Base-by-base conservation (phyloP, 1,284 basidiomycete species). In the Moniliella sp. region DNA sequence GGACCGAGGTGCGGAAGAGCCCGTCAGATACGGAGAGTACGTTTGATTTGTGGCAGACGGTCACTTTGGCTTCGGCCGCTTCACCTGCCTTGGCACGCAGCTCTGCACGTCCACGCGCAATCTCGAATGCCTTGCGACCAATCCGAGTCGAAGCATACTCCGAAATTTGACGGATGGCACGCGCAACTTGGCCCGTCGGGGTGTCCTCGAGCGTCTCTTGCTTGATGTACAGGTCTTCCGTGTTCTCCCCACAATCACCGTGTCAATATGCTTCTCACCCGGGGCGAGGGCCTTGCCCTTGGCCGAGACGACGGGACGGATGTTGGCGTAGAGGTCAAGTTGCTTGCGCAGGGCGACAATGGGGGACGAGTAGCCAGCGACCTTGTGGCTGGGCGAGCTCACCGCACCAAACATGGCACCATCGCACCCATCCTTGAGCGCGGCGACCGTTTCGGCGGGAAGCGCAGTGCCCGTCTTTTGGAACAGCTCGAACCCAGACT, bases 141-240 rank as follows among this genome's bases (percentile, higher is more conserved):
- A 99, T 94, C 32, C 84, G 71, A 31, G 71, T 70, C 7, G 82
- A 88, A 4, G 91, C 91, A 21, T 69, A 69, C 61, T 91, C 79
- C 12, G 83, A 86, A 61, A 99, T 97, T 36, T 93, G 74, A 29
- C 91, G 77, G 14, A 76, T 84, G n/a, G 91, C 91, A 27, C 79
- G 73, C 15, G 91, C 78, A 53, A 88, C 81, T 48, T 72, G 75
- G 25, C 82, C 80, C n/a, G 7, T 23, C 7, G 21, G 21, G 11
- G 42, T 42, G 15, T 42, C 31, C 29, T 56, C 50, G 34, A 39
- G 39, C 12, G 50, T 69, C 62, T 97, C 21, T 59, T 86, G 75
- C 64, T 97, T 97, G 63, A 97, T 74, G 62, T 97, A 97, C 78
- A 97, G 67, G 62, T 91, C 97, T 64, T 99, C 91, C 3, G 91